Percentiles rank a stretch among this genome's conserved stretches.
phyloP scores from a whole-genome alignment of 2,329 filamentous ascomycete genomes.

The Leptographium galeiforme region DNA sequence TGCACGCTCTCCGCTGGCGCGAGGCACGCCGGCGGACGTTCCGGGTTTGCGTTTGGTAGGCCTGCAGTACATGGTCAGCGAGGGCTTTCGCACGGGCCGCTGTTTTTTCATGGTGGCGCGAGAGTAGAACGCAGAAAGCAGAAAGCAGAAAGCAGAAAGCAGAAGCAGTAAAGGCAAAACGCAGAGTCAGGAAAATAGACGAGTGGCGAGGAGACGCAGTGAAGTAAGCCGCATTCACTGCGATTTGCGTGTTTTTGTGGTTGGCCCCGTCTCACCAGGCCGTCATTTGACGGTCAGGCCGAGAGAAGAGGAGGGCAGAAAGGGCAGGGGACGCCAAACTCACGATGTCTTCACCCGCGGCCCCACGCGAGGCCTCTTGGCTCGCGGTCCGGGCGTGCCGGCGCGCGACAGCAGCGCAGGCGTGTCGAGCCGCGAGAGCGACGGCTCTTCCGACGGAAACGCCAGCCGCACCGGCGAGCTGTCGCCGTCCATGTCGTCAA shows the following conservation, averaged over 20 bases:
- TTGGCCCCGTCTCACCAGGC: neutral
- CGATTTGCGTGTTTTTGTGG: no score
- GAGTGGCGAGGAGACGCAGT: no score
- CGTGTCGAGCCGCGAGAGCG: neutral
- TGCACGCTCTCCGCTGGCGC: conserved; percentile 49
- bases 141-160: no score
- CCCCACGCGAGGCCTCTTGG: conserved; percentile 47
- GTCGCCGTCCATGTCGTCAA: conserved; percentile 40
- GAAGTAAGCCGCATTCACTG: no score
- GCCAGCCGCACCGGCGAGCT: conserved; percentile 39
- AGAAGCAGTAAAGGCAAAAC: no score
- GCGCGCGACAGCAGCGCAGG: conserved; percentile 38
- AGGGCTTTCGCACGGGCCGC: no score
- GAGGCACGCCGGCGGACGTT: conserved; percentile 55
- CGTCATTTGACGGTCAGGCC: no score
- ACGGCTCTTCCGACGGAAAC: conserved; percentile 15
- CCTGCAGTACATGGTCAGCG: conserved; percentile 24
- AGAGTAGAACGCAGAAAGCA: no score
- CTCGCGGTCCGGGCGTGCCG: conserved; percentile 43
- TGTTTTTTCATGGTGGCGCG: no score
- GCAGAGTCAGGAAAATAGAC: no score
- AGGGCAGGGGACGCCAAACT: no score
- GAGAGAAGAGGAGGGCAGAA: no score
- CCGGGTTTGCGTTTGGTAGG: conserved; percentile 64
- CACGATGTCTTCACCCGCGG: conserved; percentile 57